Evolutionary conservation across 306 rosid species (phyloP).

Genomic region (Cicer judaicum): DNA sequence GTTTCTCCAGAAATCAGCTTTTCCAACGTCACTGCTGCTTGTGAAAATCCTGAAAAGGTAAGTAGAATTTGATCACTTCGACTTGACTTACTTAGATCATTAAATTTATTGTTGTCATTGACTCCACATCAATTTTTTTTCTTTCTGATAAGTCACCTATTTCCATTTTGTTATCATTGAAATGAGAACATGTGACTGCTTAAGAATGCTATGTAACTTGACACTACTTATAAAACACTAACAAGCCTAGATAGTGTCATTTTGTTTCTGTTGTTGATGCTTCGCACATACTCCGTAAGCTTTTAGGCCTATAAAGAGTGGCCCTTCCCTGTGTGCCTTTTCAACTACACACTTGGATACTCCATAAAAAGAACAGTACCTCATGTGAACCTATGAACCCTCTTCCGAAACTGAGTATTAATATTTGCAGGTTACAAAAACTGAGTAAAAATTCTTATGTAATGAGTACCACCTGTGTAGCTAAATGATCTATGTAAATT

Average conservation of each 20-base stretch:
- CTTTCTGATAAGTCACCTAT: constrained; percentile 10
- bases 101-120: constrained; percentile 22
- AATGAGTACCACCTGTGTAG: constrained; percentile 3
- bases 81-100: constrained; percentile 33
- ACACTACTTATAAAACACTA: constrained; percentile 12
- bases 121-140: not conserved
- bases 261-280: constrained; percentile 32
- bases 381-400: constrained; percentile 22
- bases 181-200: constrained; percentile 29
- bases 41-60: constrained; percentile 71
- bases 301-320: constrained; percentile 27
- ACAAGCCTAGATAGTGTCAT: constrained; percentile 5
- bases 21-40: constrained; percentile 54
- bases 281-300: not conserved
- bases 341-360: constrained; percentile 28
- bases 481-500: constrained; percentile 26
- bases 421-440: not conserved
- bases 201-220: constrained; percentile 23
- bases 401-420: constrained; percentile 21
- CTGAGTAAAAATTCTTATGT: constrained; percentile 31
- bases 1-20: constrained; percentile 74
- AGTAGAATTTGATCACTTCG: constrained; percentile 44
- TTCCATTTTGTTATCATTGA: constrained; percentile 22
- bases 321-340: not conserved
- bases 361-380: constrained; percentile 6